phyloP scores from a whole-genome alignment of 345 rosid genomes.

The Eutrema heterophyllum region DNA sequence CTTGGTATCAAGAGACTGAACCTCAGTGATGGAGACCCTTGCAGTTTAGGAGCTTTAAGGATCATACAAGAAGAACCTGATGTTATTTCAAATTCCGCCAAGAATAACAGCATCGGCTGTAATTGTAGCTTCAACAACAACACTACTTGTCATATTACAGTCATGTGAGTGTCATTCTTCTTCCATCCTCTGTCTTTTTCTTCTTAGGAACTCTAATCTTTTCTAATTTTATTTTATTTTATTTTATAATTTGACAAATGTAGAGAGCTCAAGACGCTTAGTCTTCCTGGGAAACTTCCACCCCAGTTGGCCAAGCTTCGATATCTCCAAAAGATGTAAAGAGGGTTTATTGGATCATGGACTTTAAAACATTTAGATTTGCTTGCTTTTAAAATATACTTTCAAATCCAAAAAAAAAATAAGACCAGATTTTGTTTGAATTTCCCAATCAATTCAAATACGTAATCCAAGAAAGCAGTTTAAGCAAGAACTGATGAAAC shows the following conservation, averaged over 20 bases:
- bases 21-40: not conserved
- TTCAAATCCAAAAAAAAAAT: no score
- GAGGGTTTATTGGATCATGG: no score
- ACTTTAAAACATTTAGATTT: no score
- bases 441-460: no score
- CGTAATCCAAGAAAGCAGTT: no score
- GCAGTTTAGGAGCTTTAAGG: not conserved
- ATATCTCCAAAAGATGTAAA: not conserved
- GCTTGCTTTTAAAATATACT: no score
- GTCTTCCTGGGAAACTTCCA: conserved; percentile 14
- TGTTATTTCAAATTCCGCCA: not conserved
- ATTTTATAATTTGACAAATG: no score
- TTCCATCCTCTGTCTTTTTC: not conserved
- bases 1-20: conserved; percentile 1
- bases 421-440: no score
- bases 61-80: not conserved
- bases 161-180: not conserved
- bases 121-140: not conserved
- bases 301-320: conserved; percentile 1
- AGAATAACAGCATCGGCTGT: not conserved
- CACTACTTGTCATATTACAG: conserved; percentile 8
- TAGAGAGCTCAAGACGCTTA: not conserved
- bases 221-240: not conserved
- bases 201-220: not conserved
- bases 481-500: no score